A percentile compares a stretch with the other conserved stretches of the same genome.
These are phyloP conservation scores for Ogataea ganodermae DNA, from an alignment of 805 yeast genomes.

Conservation along the genomic window DNA sequence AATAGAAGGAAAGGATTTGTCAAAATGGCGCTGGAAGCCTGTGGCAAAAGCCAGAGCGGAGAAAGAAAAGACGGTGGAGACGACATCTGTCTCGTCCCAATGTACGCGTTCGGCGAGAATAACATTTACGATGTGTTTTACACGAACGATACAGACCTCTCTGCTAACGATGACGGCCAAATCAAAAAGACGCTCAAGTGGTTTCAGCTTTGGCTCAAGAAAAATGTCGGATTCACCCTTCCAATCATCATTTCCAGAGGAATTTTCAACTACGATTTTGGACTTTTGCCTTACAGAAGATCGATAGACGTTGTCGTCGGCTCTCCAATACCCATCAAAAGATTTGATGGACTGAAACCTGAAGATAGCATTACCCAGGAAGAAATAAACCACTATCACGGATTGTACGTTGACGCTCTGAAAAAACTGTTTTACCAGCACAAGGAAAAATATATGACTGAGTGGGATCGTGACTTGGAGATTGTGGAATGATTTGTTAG, in stretches of 20 bases:
- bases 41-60: slow-evolving; percentile 15
- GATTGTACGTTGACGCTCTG: slow-evolving; percentile 64
- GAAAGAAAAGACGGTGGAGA: slow-evolving; percentile 39
- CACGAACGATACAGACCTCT: slow-evolving; percentile 25
- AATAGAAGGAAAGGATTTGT: slow-evolving; percentile 85
- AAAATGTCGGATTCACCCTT: slow-evolving; percentile 74
- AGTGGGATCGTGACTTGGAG: slow-evolving; percentile 48
- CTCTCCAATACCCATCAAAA: slow-evolving; percentile 48
- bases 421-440: slow-evolving; percentile 64
- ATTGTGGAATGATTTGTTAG: slow-evolving; percentile 43
- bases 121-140: slow-evolving; percentile 49
- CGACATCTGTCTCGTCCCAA: slow-evolving; percentile 80
- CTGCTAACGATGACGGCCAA: slow-evolving; percentile 28
- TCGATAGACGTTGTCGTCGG: slow-evolving; percentile 80
- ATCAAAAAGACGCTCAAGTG: slow-evolving; percentile 43
- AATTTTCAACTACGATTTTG: slow-evolving; percentile 88
- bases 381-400: slow-evolving; percentile 71
- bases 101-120: slow-evolving; percentile 89
- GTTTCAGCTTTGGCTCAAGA: slow-evolving; percentile 74
- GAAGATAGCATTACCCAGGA: slow-evolving; percentile 38
- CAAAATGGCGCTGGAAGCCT: slow-evolving; percentile 73
- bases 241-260: slow-evolving; percentile 95
- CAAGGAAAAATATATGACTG: slow-evolving; percentile 51
- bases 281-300: slow-evolving; percentile 81
- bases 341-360: slow-evolving; percentile 26